Evolutionary conservation across 768 basidiomycete species (phyloP).

Genomic region (Thelephora ganbajun): DNA sequence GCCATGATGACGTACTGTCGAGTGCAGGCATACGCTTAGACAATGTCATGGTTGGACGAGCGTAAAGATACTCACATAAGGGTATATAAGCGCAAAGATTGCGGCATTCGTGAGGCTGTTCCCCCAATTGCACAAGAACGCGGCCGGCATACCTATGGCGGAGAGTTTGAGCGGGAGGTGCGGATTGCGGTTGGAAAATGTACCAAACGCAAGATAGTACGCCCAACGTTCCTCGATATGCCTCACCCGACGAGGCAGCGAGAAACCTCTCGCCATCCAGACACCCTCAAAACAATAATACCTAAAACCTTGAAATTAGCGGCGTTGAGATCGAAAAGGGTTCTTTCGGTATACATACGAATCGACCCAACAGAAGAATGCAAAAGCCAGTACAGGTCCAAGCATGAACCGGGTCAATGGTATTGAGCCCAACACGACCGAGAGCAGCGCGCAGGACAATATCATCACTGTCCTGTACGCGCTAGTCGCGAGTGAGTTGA

Average conservation of each 20-base stretch:
- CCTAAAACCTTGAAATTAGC: slow-evolving; percentile 21
- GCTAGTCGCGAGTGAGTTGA: slow-evolving; percentile 64
- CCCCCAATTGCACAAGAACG: slow-evolving; percentile 60
- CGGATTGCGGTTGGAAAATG: slow-evolving; percentile 8
- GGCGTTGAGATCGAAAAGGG: neutral
- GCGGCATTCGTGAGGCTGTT: slow-evolving; percentile 69
- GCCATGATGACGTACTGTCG: slow-evolving; percentile 77
- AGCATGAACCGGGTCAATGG: slow-evolving; percentile 29
- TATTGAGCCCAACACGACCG: slow-evolving; percentile 46
- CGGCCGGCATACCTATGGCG: slow-evolving; percentile 48
- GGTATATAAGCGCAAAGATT: slow-evolving; percentile 72
- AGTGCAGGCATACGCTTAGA: neutral
- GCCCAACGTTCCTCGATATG: slow-evolving; percentile 83
- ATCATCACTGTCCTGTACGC: slow-evolving; percentile 78
- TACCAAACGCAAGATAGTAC: slow-evolving; percentile 77
- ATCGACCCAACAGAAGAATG: slow-evolving; percentile 78
- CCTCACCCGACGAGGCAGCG: slow-evolving; percentile 51
- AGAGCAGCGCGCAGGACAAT: slow-evolving; percentile 56
- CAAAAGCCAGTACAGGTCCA: slow-evolving; percentile 46
- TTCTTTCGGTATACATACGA: slow-evolving; percentile 41
- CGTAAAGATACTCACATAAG: slow-evolving; percentile 37
- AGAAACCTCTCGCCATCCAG: slow-evolving; percentile 64
- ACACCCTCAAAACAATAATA: slow-evolving; percentile 89
- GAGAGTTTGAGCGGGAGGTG: neutral
- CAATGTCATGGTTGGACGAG: neutral